Evolutionary conservation across 441 rosid species (phyloP).

Genomic region (Populus hybrid): DNA sequence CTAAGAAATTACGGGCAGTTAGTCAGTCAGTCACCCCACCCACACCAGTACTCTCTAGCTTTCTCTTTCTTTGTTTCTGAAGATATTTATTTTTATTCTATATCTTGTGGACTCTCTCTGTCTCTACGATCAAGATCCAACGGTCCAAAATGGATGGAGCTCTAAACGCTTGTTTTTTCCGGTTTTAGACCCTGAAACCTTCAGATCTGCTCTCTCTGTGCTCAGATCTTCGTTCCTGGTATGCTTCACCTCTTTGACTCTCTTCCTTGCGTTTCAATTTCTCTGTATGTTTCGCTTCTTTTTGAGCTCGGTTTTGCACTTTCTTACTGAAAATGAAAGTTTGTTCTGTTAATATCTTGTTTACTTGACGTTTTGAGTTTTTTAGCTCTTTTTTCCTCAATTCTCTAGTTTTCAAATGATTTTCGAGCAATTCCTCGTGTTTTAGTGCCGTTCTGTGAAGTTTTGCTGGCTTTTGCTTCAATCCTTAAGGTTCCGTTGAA

Average conservation of each 20-base stretch:
- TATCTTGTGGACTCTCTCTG: slow-evolving; percentile 30
- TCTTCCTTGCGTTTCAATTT: not conserved
- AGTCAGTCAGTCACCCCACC: slow-evolving; percentile 17
- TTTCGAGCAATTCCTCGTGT: not conserved
- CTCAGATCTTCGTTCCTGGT: slow-evolving; percentile 41
- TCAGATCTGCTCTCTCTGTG: slow-evolving; percentile 40
- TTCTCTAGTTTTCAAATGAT: not conserved
- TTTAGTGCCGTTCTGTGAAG: not conserved
- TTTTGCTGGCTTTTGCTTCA: not conserved
- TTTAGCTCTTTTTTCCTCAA: not conserved
- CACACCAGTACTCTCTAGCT: slow-evolving; percentile 20
- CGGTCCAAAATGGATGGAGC: slow-evolving; percentile 47
- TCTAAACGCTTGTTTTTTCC: slow-evolving; percentile 25
- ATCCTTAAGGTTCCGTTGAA: not conserved
- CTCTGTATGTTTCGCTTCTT: not conserved
- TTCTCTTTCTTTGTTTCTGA: slow-evolving; percentile 13
- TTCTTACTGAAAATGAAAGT: not conserved
- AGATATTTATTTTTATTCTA: slow-evolving; percentile 22
- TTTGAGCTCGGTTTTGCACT: not conserved
- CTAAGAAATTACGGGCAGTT: slow-evolving; percentile 50
- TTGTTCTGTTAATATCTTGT: not conserved
- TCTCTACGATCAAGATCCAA: slow-evolving; percentile 53
- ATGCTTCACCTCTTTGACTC: slow-evolving; percentile 17
- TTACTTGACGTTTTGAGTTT: not conserved
- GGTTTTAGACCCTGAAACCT: slow-evolving; percentile 34